These are phyloP conservation scores for Osmanthus fragrans DNA, from an alignment of 257 asterid genomes.

Conservation along the genomic window DNA sequence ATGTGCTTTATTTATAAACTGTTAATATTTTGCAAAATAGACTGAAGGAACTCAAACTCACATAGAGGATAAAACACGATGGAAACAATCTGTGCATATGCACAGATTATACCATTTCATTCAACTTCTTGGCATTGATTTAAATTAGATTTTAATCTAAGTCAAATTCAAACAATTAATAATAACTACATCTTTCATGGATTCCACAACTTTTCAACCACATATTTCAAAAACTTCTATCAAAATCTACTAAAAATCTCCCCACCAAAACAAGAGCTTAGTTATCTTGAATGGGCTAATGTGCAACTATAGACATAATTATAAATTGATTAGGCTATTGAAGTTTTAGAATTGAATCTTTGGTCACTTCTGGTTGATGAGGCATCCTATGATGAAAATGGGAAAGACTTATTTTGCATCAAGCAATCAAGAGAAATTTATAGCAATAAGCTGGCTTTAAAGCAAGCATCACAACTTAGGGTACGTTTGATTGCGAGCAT, in stretches of 20 bases:
- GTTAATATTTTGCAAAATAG: neutral
- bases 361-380: neutral
- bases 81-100: neutral
- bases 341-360: neutral
- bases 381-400: slow-evolving; percentile 2
- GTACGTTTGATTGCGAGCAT: no score
- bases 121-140: neutral
- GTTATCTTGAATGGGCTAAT: neutral
- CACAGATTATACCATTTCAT: neutral
- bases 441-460: neutral
- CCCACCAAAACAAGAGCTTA: neutral
- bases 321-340: neutral
- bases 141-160: no score
- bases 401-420: neutral
- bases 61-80: neutral
- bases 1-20: neutral
- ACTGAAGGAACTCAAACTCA: neutral
- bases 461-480: neutral
- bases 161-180: no score
- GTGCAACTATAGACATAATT: neutral
- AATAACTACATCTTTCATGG: no score
- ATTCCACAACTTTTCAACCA: no score
- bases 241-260: no score
- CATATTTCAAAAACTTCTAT: no score
- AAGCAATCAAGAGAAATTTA: neutral